A percentile compares a stretch with the other conserved stretches of the same genome.
phyloP scores from a whole-genome alignment of 257 asterid genomes.

The Handroanthus guayacan region DNA sequence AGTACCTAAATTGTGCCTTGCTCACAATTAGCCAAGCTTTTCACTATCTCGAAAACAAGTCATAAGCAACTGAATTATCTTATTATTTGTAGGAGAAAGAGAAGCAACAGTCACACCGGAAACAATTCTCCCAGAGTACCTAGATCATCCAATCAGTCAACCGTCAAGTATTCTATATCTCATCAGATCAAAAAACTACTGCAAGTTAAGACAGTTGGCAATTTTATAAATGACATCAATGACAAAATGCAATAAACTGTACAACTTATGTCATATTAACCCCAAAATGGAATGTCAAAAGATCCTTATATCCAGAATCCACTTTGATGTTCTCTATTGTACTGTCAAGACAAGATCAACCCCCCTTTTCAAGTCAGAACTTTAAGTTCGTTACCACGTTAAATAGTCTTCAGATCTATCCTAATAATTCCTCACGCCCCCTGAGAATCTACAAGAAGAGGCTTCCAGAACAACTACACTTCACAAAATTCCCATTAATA shows the following conservation, averaged over 20 bases:
- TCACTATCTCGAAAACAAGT: not conserved
- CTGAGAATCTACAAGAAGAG: not conserved
- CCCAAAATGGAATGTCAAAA: not conserved
- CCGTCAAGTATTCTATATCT: not conserved
- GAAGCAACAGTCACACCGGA: not conserved
- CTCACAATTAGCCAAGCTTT: not conserved
- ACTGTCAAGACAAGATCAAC: slow-evolving; percentile 25
- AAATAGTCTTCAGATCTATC: slow-evolving; percentile 44
- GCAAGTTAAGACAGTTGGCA: not conserved
- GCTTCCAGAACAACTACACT: slow-evolving; percentile 11
- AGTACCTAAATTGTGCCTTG: not conserved
- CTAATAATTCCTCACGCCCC: not conserved
- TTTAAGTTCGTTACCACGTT: slow-evolving; percentile 27
- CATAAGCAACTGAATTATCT: not conserved
- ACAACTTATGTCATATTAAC: not conserved
- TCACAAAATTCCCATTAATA: slow-evolving; percentile 1
- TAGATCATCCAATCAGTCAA: not conserved
- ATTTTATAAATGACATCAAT: not conserved
- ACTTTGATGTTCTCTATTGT: not conserved
- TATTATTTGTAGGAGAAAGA: not conserved
- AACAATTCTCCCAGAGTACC: not conserved
- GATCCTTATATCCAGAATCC: slow-evolving; percentile 22
- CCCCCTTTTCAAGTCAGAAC: slow-evolving; percentile 17
- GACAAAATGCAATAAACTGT: slow-evolving; percentile 20
- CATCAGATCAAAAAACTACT: slow-evolving; percentile 1